Percentiles rank a stretch among this genome's conserved stretches.
These are phyloP conservation scores for Trypanosoma congolense DNA, from an alignment of 208 protist genomes.

Conservation along the genomic window DNA sequence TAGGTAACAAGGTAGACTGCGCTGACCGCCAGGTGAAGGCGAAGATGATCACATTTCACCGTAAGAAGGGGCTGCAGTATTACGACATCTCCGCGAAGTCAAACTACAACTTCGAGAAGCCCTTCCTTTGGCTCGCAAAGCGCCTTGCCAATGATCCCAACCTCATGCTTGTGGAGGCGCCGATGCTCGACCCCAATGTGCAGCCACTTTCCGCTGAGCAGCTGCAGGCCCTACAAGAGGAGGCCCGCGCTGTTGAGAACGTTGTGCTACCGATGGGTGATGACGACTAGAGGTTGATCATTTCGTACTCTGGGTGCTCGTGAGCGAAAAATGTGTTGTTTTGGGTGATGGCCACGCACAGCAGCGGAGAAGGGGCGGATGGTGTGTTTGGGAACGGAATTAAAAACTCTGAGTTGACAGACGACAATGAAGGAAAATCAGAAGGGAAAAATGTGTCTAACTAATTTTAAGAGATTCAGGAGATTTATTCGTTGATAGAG, in stretches of 20 bases:
- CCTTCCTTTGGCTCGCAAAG: constrained; percentile 99
- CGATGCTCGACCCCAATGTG: constrained; percentile 67
- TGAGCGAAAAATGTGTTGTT: no score
- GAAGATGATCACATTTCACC: constrained; percentile 99
- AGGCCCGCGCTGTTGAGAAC: constrained; percentile 80
- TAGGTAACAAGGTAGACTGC: constrained; percentile 99
- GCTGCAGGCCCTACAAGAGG: constrained; percentile 78
- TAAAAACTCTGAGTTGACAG: no score
- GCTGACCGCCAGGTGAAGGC: constrained; percentile 99
- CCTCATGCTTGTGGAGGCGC: constrained; percentile 92
- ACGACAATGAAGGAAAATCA: no score
- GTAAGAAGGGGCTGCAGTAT: constrained; percentile 99
- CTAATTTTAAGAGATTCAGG: no score
- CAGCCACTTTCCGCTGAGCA: constrained; percentile 75
- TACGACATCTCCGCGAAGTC: constrained; percentile 99
- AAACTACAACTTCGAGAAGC: constrained; percentile 99
- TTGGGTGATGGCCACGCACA: no score
- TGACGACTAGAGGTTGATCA: constrained; percentile 74
- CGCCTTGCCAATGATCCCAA: constrained; percentile 95
- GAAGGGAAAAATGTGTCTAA: no score
- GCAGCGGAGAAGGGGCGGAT: no score
- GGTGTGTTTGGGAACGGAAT: no score
- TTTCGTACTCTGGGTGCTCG: neutral
- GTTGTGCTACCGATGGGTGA: constrained; percentile 94
- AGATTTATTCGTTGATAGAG: neutral